phyloP scores from a whole-genome alignment of 1,139 yeast species.

The Geotrichum europaeum region DNA sequence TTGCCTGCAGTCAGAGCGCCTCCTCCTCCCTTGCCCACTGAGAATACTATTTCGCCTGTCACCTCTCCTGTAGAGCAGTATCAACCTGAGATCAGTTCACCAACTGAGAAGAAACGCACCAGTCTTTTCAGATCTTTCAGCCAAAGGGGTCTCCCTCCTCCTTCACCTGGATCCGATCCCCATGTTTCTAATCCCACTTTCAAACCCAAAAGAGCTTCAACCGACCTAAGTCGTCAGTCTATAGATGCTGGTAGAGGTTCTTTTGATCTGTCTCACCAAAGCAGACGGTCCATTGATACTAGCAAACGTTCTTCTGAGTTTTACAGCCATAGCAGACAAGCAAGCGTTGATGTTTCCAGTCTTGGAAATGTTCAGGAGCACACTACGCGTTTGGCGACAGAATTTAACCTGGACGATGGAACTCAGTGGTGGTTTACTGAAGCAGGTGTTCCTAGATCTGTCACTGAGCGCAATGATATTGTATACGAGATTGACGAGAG shows the following conservation, averaged over 20 bases:
- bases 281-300: not conserved
- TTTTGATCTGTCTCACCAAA: not conserved
- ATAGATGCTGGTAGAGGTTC: not conserved
- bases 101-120: not conserved
- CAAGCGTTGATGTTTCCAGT: not conserved
- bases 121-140: slow-evolving; percentile 14
- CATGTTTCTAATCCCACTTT: slow-evolving; percentile 12
- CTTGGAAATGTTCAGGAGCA: not conserved
- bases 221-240: not conserved
- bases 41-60: not conserved
- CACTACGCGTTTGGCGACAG: slow-evolving; percentile 14
- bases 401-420: slow-evolving; percentile 35
- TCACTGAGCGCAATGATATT: slow-evolving; percentile 40
- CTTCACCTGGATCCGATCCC: slow-evolving; percentile 21
- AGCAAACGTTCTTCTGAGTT: not conserved
- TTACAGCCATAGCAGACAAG: not conserved
- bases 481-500: slow-evolving; percentile 63
- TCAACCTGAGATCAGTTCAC: not conserved
- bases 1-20: slow-evolving; percentile 11
- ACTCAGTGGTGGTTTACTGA: slow-evolving; percentile 60
- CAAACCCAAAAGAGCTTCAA: not conserved
- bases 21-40: slow-evolving; percentile 12
- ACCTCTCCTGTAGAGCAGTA: slow-evolving; percentile 1
- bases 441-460: slow-evolving; percentile 53
- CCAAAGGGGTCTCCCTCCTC: slow-evolving; percentile 24